Conservation (phyloP, 768 basidiomycete genomes). For the Podaxis carcinomalis region DNA sequence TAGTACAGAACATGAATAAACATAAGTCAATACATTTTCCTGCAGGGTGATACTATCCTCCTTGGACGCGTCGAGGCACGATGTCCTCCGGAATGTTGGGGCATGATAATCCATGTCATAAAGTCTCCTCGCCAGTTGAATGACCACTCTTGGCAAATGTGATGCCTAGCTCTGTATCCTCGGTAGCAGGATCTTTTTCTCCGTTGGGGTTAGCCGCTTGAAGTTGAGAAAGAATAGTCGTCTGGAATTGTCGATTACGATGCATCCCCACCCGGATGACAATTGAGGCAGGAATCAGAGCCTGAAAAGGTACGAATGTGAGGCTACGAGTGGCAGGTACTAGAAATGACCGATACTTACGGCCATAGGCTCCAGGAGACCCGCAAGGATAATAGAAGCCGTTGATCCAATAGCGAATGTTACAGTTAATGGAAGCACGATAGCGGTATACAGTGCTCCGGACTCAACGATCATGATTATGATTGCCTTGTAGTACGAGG, state of each 20-base stretch:
- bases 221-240: background rate
- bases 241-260: background rate
- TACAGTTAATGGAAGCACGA: background rate
- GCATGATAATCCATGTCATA: background rate
- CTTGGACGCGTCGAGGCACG: too few relatives aligned
- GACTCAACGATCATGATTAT: background rate
- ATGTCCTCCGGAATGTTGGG: too few relatives aligned
- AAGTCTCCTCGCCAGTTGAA: background rate
- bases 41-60: too few relatives aligned
- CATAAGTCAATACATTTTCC: too few relatives aligned
- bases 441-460: background rate
- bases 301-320: background rate
- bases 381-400: background rate
- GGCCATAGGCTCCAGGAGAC: background rate
- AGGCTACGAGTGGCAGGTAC: background rate
- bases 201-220: background rate
- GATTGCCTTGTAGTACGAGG: constrained; percentile 1
- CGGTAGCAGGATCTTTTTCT: background rate
- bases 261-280: background rate
- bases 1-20: too few relatives aligned
- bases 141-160: background rate
- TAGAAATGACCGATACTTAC: background rate
- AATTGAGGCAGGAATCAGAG: background rate
- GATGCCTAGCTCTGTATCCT: background rate
- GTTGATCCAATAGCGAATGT: background rate